Conservation (phyloP, 345 rosid genomes). For the Eucalyptus tenuipes region DNA sequence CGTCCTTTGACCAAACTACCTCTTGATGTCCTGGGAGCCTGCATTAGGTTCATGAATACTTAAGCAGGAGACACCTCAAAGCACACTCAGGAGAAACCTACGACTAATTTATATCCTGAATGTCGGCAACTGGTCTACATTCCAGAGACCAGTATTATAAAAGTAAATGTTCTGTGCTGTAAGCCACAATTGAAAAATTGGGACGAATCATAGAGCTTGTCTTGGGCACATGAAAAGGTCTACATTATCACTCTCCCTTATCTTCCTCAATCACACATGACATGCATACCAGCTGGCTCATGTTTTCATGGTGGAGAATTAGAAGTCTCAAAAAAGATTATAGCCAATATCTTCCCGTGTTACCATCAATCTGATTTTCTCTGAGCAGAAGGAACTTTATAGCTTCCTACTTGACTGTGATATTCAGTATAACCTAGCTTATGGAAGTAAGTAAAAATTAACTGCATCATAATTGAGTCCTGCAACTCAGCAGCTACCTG, state of each 20-base stretch:
- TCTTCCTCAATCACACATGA: not conserved
- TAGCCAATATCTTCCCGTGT: not conserved
- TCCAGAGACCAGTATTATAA: not conserved
- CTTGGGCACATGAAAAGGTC: not conserved
- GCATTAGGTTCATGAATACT: slow-evolving; percentile 9
- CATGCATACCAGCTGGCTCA: not conserved
- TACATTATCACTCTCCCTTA: not conserved
- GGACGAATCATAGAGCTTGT: not conserved
- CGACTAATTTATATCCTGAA: not conserved
- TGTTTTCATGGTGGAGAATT: not conserved
- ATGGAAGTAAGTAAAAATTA: not conserved
- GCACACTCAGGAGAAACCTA: not conserved
- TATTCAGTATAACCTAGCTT: not conserved
- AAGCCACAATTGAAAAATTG: not conserved
- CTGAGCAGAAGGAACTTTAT: not conserved
- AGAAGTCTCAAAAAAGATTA: not conserved
- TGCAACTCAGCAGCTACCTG: slow-evolving; percentile 47
- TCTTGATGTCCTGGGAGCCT: slow-evolving; percentile 96
- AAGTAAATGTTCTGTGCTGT: not conserved
- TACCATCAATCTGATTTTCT: not conserved
- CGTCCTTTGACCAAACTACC: slow-evolving; percentile 95
- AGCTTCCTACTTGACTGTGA: not conserved
- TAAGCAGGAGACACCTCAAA: not conserved
- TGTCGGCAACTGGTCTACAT: not conserved
- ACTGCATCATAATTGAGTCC: not conserved